Evolutionary conservation across 179 eudicot genomes (phyloP).

Genomic region (Spinacia oleracea): DNA sequence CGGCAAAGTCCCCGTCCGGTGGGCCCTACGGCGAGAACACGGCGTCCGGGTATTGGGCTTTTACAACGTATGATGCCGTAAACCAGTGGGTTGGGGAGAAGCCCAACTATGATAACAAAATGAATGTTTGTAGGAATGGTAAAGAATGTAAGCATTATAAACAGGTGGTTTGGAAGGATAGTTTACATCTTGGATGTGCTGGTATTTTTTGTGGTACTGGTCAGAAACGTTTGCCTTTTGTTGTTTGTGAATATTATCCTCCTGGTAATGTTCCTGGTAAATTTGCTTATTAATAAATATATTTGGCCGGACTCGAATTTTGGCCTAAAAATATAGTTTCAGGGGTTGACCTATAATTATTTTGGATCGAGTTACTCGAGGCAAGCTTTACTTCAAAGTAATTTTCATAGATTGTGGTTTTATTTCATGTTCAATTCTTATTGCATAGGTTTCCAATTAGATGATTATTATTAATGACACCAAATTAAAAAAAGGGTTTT

Average conservation of each 20-base stretch:
- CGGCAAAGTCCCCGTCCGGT: slow-evolving; percentile 26
- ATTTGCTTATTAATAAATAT: slow-evolving; percentile 35
- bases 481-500: too few species aligned
- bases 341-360: too few species aligned
- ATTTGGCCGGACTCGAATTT: too few species aligned
- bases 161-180: slow-evolving; percentile 56
- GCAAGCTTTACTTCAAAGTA: not conserved
- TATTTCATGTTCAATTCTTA: not conserved
- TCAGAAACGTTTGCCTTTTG: slow-evolving; percentile 44
- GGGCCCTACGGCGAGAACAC: slow-evolving; percentile 59
- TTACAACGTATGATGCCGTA: slow-evolving; percentile 35
- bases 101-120: slow-evolving; percentile 31
- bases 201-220: slow-evolving; percentile 36
- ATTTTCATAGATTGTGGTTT: not conserved
- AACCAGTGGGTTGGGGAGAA: slow-evolving; percentile 46
- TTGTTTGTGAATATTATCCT: slow-evolving; percentile 52
- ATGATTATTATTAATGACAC: too few species aligned
- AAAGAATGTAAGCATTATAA: slow-evolving; percentile 46
- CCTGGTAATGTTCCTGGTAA: slow-evolving; percentile 30
- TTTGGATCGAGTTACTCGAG: too few species aligned
- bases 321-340: too few species aligned
- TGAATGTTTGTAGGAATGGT: slow-evolving; percentile 43
- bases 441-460: too few species aligned
- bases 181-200: slow-evolving; percentile 42
- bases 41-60: slow-evolving; percentile 37